Base-by-base conservation (phyloP, 352 stramenopile genomes). In the Blastocystis sp. region DNA sequence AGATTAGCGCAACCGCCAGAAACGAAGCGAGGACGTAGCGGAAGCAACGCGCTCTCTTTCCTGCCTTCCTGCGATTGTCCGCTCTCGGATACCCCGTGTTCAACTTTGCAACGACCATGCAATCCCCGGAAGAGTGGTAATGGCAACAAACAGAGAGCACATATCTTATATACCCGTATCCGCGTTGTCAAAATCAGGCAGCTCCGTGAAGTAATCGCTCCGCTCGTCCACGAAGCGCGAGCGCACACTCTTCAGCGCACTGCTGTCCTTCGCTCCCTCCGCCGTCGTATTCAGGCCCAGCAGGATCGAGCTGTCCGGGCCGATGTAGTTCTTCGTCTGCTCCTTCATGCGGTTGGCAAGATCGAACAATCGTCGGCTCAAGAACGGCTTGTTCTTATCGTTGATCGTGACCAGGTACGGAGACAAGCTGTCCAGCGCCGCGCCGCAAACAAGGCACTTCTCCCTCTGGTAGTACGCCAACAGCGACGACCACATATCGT, bases 381-480 rank as follows among this genome's bases (percentile, higher is more conserved):
- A 26, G 31, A 55, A 3, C 3, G 13, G 19, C 24, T 69, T 13
- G 12, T 62, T 41, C 4, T 24, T 16, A 29, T n/a, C 37, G 13
- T 63, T 26, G 16, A 85, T n/a, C n/a, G 12, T 24, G 2, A 85
- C 24, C n/a, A 63, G 35, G 35, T 85, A 85, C 6, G 41, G 51
- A 3, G 74, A 85, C 4, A 85, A 19, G 39, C 66, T 67, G 29
- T 85, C 74, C 74, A 85, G 51, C 37, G 74, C 41, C 24, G 74
- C 74, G 65, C 97, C 97, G 93, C 99, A 97, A 16, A 99, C 94
- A 50, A 98, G 94, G 61, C 96, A 90, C 50, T 96, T 92, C 76
- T 98, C 93, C 90, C 98, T 96, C 60, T 98, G 97, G 91, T 98
- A 99, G 91, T 99, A 96, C 71, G 98, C 95, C 62, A 99, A 90